Conservation (phyloP, 371 early-diverging fungal genomes). For the Saksenaea oblongispora region DNA sequence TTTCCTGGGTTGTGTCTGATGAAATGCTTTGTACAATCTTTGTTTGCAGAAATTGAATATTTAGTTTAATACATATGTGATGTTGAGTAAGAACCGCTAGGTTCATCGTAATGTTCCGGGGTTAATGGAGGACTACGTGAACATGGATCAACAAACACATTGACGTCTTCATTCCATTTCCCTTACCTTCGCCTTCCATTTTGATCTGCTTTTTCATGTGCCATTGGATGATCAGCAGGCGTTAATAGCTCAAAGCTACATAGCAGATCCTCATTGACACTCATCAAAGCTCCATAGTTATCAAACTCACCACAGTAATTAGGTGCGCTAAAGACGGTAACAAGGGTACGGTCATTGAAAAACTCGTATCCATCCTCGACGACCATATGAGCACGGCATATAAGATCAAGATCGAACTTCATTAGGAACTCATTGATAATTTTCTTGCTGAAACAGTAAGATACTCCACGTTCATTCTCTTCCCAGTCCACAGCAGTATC, state of each 20-base stretch:
- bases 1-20: background rate
- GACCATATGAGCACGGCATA: constrained; percentile 97
- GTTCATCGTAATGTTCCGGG: background rate
- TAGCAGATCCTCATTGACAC: constrained; percentile 88
- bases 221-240: constrained; percentile 46
- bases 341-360: constrained; percentile 91
- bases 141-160: background rate
- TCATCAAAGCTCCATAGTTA: constrained; percentile 96
- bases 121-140: background rate
- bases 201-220: constrained; percentile 24
- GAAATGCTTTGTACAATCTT: background rate
- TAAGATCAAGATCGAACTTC: constrained; percentile 90
- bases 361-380: constrained; percentile 99
- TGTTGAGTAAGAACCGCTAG: background rate
- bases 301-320: constrained; percentile 99
- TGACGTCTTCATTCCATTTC: background rate
- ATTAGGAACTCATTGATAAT: constrained; percentile 90
- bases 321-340: constrained; percentile 97
- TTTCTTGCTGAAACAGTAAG: constrained; percentile 93
- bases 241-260: constrained; percentile 81
- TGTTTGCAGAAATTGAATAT: background rate
- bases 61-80: background rate
- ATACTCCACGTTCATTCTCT: constrained; percentile 98
- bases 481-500: constrained; percentile 87
- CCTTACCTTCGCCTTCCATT: constrained; percentile 19